These are phyloP conservation scores for Thelonectria discophora DNA, from an alignment of 2,329 filamentous ascomycete genomes.

Conservation along the genomic window DNA sequence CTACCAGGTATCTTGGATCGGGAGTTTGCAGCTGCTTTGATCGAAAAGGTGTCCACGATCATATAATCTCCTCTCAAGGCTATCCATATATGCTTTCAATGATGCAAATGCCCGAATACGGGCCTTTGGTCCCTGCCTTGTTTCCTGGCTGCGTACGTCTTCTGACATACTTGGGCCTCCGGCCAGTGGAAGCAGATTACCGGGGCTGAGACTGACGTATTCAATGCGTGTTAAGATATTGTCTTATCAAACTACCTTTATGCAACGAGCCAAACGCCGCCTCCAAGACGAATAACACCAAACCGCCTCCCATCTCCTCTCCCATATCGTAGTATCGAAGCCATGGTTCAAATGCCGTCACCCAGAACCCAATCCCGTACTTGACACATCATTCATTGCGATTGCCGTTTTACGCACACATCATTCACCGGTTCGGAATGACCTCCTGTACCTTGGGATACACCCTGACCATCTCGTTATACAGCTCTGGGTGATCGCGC, in stretches of 20 bases:
- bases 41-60: too few relatives aligned
- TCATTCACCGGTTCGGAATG: constrained; percentile 56
- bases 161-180: too few relatives aligned
- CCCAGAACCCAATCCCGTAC: not conserved
- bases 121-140: too few relatives aligned
- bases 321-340: constrained; percentile 24
- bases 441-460: constrained; percentile 86
- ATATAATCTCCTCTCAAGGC: too few relatives aligned
- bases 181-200: too few relatives aligned
- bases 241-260: constrained; percentile 2
- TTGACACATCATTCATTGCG: too few relatives aligned
- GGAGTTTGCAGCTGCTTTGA: too few relatives aligned
- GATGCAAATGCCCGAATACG: too few relatives aligned
- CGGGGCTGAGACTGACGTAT: not conserved
- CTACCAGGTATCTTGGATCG: too few relatives aligned
- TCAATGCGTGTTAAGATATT: constrained; percentile 2
- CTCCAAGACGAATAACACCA: constrained; percentile 1
- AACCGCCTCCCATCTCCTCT: not conserved
- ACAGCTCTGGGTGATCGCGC: constrained; percentile 82
- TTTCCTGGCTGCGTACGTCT: too few relatives aligned
- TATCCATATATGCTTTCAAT: too few relatives aligned
- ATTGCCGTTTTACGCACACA: not conserved
- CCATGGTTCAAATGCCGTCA: not conserved
- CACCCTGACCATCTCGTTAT: constrained; percentile 78
- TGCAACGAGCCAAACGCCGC: constrained; percentile 7